Evolutionary conservation across 192 early-diverging fungal species (phyloP), one percentile per base, ranked within the genome.

Genomic region (Podila clonocystis): DNA sequence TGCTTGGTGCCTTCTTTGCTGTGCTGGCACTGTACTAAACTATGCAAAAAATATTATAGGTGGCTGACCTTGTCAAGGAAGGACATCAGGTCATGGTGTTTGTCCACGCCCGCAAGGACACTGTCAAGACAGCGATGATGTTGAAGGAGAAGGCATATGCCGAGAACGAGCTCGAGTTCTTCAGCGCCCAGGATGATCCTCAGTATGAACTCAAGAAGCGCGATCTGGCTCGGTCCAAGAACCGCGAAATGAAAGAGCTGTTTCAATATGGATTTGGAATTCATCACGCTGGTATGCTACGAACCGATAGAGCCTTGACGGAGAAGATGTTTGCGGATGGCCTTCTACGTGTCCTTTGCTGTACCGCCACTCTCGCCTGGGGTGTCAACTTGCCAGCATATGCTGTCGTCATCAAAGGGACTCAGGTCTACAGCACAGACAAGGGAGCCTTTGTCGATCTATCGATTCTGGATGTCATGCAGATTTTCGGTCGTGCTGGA

Each of bases 41-140:
- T 45, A 4, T 4, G 15, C 3, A 45, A 15, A 45, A 3, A 45
- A 45, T 15, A 9, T 9, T 8, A 0, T 65, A 85, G 84, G 91
- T 92, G 26, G 76, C 82, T 26, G 85, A 87, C 22, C 83, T 94
- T 15, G 91, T 99, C 48, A 86, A 89, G 0, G 89, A 93, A 29
- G 95, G 94, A 0, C 92, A 96, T 82, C 98, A 99, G 83, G 97
- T 99, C 29, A 98, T 99, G 97, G 95, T 99, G 8, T 99, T 99
- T 90, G 98, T 99, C 38, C 97, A 99, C 72, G 90, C 98, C 6
- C 92, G 97, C 52, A 99, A 99, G 75, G 98, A 98, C 63, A 99
- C 98, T 7, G 97, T 96, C n/a, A 94, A 94, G 69, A 98, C 96
- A 0, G 97, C 97, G 3, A 87, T 92, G 83, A 90, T 89, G 65